A percentile compares a stretch with the other conserved stretches of the same genome.
Evolutionary conservation across 805 yeast species (phyloP).

Genomic region (Sugiyamaella qingdaonensis): DNA sequence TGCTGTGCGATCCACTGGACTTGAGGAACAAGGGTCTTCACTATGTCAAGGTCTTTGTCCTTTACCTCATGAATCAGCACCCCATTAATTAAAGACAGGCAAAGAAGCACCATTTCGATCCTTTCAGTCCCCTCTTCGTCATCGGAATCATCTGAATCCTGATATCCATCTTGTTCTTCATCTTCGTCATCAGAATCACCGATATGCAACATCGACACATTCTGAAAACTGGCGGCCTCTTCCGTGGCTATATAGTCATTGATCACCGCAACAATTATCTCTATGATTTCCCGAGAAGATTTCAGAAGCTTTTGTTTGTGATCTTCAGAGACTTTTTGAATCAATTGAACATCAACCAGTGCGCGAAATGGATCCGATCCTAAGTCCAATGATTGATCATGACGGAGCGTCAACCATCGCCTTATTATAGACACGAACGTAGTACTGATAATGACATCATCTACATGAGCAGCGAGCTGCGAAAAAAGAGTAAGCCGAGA

Average conservation of each 20-base stretch:
- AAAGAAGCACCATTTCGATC: constrained; percentile 30
- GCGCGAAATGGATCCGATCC: constrained; percentile 49
- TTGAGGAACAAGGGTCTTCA: constrained; percentile 18
- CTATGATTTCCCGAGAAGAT: constrained; percentile 55
- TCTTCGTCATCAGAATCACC: constrained; percentile 38
- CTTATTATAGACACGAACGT: constrained; percentile 49
- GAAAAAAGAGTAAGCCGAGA: constrained; percentile 39
- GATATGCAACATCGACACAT: not conserved
- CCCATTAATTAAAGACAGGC: constrained; percentile 31
- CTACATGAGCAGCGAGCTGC: constrained; percentile 46
- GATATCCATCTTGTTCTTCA: constrained; percentile 15
- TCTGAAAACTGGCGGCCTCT: not conserved
- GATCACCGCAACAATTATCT: constrained; percentile 44
- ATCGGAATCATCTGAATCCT: constrained; percentile 23
- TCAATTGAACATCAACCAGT: constrained; percentile 55
- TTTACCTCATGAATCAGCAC: constrained; percentile 28
- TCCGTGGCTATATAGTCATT: constrained; percentile 28
- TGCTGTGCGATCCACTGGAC: constrained; percentile 14
- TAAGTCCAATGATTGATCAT: constrained; percentile 18
- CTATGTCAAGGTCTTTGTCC: constrained; percentile 13
- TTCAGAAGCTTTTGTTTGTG: constrained; percentile 55
- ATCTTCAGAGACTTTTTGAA: constrained; percentile 56
- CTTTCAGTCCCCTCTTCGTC: constrained; percentile 30
- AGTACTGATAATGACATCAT: constrained; percentile 43
- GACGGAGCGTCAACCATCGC: constrained; percentile 48